phyloP scores from a whole-genome alignment of 441 rosid genomes.

The Biscutella laevigata region DNA sequence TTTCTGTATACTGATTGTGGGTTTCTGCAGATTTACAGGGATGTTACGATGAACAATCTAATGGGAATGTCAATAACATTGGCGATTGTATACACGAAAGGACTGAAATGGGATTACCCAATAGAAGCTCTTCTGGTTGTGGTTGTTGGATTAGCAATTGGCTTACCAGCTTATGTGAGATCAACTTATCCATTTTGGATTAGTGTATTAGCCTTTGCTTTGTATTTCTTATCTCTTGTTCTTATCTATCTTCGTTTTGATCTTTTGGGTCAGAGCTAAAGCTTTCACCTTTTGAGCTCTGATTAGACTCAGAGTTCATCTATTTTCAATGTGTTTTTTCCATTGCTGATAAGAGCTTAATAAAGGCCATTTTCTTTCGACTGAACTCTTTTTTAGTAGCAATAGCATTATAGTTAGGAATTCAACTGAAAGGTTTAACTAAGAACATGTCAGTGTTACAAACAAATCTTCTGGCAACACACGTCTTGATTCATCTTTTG shows the following conservation, averaged over 20 bases:
- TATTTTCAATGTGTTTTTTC: not conserved
- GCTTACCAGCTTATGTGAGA: slow-evolving; percentile 34
- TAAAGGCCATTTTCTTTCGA: slow-evolving; percentile 2
- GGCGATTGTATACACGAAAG: slow-evolving; percentile 38
- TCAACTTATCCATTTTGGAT: slow-evolving; percentile 52
- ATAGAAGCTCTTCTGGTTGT: slow-evolving; percentile 45
- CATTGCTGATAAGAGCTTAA: not conserved
- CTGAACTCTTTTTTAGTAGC: not conserved
- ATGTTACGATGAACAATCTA: slow-evolving; percentile 55
- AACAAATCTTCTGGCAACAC: not conserved
- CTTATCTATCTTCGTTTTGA: slow-evolving; percentile 39
- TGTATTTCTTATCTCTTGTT: slow-evolving; percentile 49
- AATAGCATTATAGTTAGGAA: not conserved
- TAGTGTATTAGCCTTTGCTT: slow-evolving; percentile 32
- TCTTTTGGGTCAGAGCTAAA: slow-evolving; percentile 8
- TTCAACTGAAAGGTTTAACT: not conserved
- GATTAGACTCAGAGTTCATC: not conserved
- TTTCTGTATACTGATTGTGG: not conserved
- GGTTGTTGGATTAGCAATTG: slow-evolving; percentile 41
- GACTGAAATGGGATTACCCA: slow-evolving; percentile 50
- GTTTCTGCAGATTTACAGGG: slow-evolving; percentile 44
- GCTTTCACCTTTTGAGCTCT: not conserved
- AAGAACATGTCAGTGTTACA: not conserved
- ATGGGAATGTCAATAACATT: slow-evolving; percentile 49
- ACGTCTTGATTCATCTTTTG: slow-evolving; percentile 1